These are phyloP conservation scores for Alliaria petiolata DNA, from an alignment of 345 rosid species.

Conservation along the genomic window DNA sequence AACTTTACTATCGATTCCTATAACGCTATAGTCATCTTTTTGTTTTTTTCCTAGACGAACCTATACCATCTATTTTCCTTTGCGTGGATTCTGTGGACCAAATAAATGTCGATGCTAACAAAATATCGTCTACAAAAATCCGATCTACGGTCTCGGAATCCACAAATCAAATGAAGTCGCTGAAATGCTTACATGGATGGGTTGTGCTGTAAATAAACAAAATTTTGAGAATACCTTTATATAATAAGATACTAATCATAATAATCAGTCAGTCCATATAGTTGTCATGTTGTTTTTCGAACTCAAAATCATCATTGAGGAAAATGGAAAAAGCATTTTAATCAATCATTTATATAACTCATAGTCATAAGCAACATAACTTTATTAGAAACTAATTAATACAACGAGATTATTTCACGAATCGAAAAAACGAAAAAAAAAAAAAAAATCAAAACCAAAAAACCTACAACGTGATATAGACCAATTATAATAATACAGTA, in stretches of 20 bases:
- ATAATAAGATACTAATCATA: neutral
- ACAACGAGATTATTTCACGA: conserved; percentile 2
- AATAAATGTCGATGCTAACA: neutral
- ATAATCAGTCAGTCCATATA: neutral
- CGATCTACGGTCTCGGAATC: neutral
- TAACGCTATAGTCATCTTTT: neutral
- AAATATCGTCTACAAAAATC: conserved; percentile 1
- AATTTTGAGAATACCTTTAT: neutral
- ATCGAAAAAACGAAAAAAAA: neutral
- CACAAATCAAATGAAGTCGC: neutral
- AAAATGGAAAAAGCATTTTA: neutral
- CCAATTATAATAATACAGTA: neutral
- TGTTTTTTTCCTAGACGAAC: neutral
- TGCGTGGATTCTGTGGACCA: conserved; percentile 10
- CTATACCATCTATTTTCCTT: neutral
- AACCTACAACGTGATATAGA: conserved; percentile 1
- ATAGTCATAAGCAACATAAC: neutral
- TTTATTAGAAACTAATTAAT: neutral
- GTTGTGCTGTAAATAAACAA: neutral
- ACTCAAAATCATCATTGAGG: neutral
- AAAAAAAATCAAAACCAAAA: neutral
- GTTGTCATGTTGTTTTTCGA: neutral
- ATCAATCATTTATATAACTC: neutral
- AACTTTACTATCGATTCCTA: neutral
- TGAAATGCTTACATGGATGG: neutral